Percentiles rank a stretch among this genome's conserved stretches.
Evolutionary conservation across 257 asterid species (phyloP).

Genomic region (Schizonepeta tenuifolia): DNA sequence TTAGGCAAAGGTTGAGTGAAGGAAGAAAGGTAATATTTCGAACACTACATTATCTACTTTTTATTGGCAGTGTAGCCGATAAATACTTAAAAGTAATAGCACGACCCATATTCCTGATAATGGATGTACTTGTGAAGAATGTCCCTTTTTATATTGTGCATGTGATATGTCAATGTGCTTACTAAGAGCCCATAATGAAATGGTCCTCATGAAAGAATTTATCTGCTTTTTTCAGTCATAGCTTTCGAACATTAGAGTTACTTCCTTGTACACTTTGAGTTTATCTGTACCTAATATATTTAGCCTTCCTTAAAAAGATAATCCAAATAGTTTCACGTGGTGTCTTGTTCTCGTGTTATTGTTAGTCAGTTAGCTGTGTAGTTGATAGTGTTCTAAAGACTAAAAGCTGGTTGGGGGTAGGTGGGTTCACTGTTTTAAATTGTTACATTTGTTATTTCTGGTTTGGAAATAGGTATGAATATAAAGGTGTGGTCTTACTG

Average conservation of each 20-base stretch:
- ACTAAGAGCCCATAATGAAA: not conserved
- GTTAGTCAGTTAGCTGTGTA: not conserved
- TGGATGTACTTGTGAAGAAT: not conserved
- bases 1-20: constrained; percentile 83
- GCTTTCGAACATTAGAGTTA: not conserved
- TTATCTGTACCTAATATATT: not conserved
- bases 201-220: constrained; percentile 2
- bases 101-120: not conserved
- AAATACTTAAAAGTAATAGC: not conserved
- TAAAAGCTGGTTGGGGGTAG: not conserved
- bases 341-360: not conserved
- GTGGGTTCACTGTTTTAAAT: not conserved
- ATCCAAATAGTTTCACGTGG: not conserved
- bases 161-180: not conserved
- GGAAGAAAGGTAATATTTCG: constrained; percentile 86
- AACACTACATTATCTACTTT: not conserved
- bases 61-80: not conserved
- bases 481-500: not conserved
- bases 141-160: not conserved
- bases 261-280: not conserved
- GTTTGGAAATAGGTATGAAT: not conserved
- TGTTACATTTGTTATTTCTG: not conserved
- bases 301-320: not conserved
- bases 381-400: not conserved
- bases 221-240: not conserved